Conservation (phyloP, 2,329 filamentous ascomycete genomes). For the Colletotrichum cordylinicola region DNA sequence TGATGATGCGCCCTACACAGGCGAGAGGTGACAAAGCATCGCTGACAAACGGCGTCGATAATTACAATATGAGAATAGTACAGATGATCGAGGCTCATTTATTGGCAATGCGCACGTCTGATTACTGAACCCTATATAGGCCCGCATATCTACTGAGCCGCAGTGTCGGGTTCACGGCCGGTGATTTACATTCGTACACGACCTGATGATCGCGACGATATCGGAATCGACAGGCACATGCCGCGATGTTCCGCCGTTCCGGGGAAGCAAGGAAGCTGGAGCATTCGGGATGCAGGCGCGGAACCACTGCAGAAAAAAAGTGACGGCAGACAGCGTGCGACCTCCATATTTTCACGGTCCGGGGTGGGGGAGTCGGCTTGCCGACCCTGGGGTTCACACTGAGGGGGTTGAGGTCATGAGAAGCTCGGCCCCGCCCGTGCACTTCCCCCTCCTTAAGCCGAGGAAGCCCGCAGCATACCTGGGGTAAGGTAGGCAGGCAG, state of each 20-base stretch:
- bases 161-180: neutral
- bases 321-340: neutral
- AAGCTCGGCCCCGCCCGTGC: slow-evolving; percentile 20
- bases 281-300: neutral
- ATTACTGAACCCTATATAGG: neutral
- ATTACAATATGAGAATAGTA: neutral
- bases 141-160: neutral
- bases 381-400: neutral
- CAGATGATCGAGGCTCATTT: neutral
- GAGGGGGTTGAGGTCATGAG: slow-evolving; percentile 6
- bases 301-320: neutral
- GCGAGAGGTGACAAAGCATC: neutral
- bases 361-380: slow-evolving; percentile 16
- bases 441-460: slow-evolving; percentile 17
- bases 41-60: neutral
- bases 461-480: slow-evolving; percentile 18
- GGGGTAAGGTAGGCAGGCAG: slow-evolving; percentile 1
- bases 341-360: slow-evolving; percentile 13
- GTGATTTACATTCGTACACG: neutral
- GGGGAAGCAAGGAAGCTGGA: neutral
- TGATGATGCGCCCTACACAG: neutral
- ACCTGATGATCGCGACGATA: neutral
- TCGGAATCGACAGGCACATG: neutral
- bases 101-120: neutral
- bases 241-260: neutral